phyloP scores from a whole-genome alignment of 306 rosid species.

The Abrus precatorius region DNA sequence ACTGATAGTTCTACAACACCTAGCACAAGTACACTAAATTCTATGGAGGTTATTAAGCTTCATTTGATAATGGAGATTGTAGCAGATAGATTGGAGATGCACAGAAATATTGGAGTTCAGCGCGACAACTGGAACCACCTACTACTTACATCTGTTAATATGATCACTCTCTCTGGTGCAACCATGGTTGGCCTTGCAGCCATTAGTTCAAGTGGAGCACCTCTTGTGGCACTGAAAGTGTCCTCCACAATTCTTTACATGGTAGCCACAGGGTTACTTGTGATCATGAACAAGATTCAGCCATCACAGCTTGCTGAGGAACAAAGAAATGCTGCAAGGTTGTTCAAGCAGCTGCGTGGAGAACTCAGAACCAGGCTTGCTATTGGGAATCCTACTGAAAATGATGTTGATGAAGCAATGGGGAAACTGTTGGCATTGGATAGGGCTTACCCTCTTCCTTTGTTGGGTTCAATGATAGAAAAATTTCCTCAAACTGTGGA shows the following conservation, averaged over 20 bases:
- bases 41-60: slow-evolving; percentile 56
- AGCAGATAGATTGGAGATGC: slow-evolving; percentile 84
- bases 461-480: slow-evolving; percentile 80
- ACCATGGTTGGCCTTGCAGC: slow-evolving; percentile 74
- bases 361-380: slow-evolving; percentile 59
- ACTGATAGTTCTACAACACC: not conserved
- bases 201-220: slow-evolving; percentile 32
- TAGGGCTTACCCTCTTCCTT: slow-evolving; percentile 83
- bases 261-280: slow-evolving; percentile 67
- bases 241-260: slow-evolving; percentile 71
- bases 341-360: slow-evolving; percentile 74
- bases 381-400: slow-evolving; percentile 36
- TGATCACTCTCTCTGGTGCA: slow-evolving; percentile 78
- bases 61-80: slow-evolving; percentile 66
- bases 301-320: slow-evolving; percentile 91
- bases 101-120: slow-evolving; percentile 72
- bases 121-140: slow-evolving; percentile 88
- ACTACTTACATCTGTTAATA: slow-evolving; percentile 63
- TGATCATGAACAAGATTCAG: slow-evolving; percentile 79
- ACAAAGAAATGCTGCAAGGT: slow-evolving; percentile 70
- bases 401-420: slow-evolving; percentile 62
- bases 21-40: not conserved
- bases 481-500: slow-evolving; percentile 68
- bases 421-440: slow-evolving; percentile 84
- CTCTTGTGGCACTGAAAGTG: slow-evolving; percentile 66